Base-by-base conservation (phyloP, 2,329 filamentous ascomycete genomes). In the Orbilia javanica region DNA sequence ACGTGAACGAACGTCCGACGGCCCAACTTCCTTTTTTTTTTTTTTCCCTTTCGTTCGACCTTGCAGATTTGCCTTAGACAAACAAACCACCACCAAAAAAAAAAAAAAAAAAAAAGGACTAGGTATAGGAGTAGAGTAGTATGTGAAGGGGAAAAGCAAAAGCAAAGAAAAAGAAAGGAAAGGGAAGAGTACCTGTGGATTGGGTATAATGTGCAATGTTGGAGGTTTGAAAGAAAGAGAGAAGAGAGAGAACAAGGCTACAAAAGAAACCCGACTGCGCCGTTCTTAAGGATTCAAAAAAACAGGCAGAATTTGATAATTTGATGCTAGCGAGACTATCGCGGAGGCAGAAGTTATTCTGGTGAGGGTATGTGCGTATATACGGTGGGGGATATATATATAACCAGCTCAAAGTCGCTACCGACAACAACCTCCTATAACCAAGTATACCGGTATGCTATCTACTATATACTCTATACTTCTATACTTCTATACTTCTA, bases 271-370 rank as follows among this genome's bases (percentile, higher is more conserved):
- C 27, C 4, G 36, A 25, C 53, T 52, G 42, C 39, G 53, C 67
- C 57, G n/a, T 22, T 42, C 52, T 57, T 72, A 72, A 72, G 68
- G 68, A 72, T 72, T 72, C 68, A 65, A 64, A 48, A 44, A 7
- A 10, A n/a, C 36, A 44, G 55, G 39, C 55, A 29, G 18, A 53
- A 4, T 36, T 31, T 39, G 31, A 53, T 15, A 53, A 31, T 29
- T 22, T 4, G 39, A 7, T 5, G 11, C 5, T 5, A 36, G 31
- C 5, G 31, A 36, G 8, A 36, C 11, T 39, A 57, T 57, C 52
- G 52, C 31, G 52, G 52, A 55, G 29, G 52, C 36, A 39, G 6
- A 10, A 8, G 8, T 7, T 7, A 39, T 39, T 7, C 15, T 7
- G 34, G 15, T 39, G 34, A 10, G 42, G 42, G 18, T 48, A 48